Conservation (phyloP, 2,329 filamentous ascomycete species). For the Meredithiella fracta region DNA sequence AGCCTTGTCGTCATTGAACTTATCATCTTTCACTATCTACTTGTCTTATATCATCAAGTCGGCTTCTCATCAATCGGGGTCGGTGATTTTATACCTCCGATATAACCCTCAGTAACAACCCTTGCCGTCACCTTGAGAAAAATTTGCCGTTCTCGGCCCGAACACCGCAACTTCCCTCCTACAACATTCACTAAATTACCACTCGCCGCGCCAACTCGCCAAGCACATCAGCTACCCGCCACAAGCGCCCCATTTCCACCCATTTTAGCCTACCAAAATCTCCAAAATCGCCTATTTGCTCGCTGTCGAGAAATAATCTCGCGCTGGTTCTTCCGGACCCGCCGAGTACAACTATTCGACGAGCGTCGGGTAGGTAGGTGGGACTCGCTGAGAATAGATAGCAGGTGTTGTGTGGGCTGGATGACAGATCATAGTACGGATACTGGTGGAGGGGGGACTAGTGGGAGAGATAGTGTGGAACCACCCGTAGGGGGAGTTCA, state of each 20-base stretch:
- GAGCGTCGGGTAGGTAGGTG: too few species aligned
- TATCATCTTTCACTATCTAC: too few species aligned
- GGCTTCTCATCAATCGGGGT: too few species aligned
- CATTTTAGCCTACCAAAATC: neutral
- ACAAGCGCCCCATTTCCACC: neutral
- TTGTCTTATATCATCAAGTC: too few species aligned
- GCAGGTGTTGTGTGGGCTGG: too few species aligned
- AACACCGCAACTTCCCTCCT: neutral
- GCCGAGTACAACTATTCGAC: too few species aligned
- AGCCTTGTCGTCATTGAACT: too few species aligned
- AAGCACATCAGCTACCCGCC: neutral
- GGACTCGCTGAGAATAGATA: too few species aligned
- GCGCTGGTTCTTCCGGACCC: too few species aligned
- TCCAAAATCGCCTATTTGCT: too few species aligned
- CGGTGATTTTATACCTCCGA: neutral
- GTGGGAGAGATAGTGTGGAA: neutral
- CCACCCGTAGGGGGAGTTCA: neutral
- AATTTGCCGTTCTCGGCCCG: constrained; percentile 8
- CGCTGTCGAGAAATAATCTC: too few species aligned
- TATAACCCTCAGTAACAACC: neutral
- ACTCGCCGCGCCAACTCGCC: neutral
- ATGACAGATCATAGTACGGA: neutral
- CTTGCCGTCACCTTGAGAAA: neutral
- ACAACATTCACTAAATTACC: neutral
- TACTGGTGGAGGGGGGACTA: neutral